Percentiles rank a stretch among this genome's conserved stretches.
Evolutionary conservation across 345 rosid genomes (phyloP).

Genomic region (Toxicodendron radicans): DNA sequence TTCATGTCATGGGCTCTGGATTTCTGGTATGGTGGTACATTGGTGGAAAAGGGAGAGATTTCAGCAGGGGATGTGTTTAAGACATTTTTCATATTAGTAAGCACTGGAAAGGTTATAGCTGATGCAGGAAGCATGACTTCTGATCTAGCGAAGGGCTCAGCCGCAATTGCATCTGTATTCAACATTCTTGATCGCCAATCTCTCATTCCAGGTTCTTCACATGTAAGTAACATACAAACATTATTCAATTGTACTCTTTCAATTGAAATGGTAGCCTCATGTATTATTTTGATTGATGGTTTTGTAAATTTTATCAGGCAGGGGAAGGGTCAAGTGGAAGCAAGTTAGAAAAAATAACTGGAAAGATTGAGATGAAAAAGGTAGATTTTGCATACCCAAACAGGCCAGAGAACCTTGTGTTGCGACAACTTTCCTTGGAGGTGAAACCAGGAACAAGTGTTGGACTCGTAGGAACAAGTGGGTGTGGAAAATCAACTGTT

Average conservation of each 20-base stretch:
- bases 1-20: conserved; percentile 89
- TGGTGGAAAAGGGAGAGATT: conserved; percentile 63
- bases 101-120: conserved; percentile 85
- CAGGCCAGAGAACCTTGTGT: conserved; percentile 51
- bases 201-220: conserved; percentile 45
- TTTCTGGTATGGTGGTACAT: conserved; percentile 80
- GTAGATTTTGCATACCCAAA: conserved; percentile 78
- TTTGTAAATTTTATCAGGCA: conserved; percentile 27
- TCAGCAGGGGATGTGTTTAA: conserved; percentile 88
- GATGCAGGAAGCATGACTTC: conserved; percentile 97
- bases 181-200: conserved; percentile 71
- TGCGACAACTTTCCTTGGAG: conserved; percentile 64
- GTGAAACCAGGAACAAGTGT: conserved; percentile 66
- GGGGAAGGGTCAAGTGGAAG: conserved; percentile 40
- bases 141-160: conserved; percentile 78
- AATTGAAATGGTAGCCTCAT: too few species aligned
- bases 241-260: too few species aligned
- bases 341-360: conserved; percentile 40
- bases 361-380: conserved; percentile 58
- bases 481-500: conserved; percentile 87
- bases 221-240: conserved; percentile 35
- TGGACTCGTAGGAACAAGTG: conserved; percentile 77
- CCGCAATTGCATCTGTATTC: conserved; percentile 72
- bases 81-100: conserved; percentile 76
- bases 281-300: background rate